Percentiles rank a stretch among this genome's conserved stretches.
Conservation (phyloP, 352 stramenopile genomes). For the Pythium graminicola region DNA sequence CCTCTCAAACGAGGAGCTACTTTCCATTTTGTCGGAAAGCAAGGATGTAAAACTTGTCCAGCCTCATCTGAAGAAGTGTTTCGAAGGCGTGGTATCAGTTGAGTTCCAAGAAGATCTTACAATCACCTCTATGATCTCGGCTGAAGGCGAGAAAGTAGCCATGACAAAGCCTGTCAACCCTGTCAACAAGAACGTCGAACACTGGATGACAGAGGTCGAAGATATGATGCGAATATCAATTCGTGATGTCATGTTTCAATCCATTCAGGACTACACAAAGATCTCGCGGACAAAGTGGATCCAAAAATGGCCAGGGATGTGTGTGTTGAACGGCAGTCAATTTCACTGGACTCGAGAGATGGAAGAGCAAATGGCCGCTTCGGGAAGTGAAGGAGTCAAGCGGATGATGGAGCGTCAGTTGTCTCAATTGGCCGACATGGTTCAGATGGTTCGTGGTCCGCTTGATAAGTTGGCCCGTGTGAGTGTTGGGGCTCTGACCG, state of each 20-base stretch:
- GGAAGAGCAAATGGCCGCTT: conserved; percentile 77
- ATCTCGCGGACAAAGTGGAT: conserved; percentile 88
- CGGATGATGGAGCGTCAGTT: conserved; percentile 81
- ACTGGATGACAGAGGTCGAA: conserved; percentile 93
- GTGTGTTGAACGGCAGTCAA: conserved; percentile 88
- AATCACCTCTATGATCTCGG: conserved; percentile 91
- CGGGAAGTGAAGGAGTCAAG: conserved; percentile 67
- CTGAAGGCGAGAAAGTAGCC: conserved; percentile 84
- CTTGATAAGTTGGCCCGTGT: conserved; percentile 83
- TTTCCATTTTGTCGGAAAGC: conserved; percentile 90
- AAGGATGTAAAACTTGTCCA: conserved; percentile 92
- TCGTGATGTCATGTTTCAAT: conserved; percentile 80
- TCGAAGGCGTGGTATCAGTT: conserved; percentile 90
- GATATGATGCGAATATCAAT: conserved; percentile 91
- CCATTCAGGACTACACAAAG: conserved; percentile 85
- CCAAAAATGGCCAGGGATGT: conserved; percentile 89
- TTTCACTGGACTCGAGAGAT: conserved; percentile 93
- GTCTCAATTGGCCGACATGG: conserved; percentile 90
- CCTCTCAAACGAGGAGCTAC: conserved; percentile 90
- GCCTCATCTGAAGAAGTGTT: conserved; percentile 93
- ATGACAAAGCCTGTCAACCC: conserved; percentile 84
- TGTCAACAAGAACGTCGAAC: conserved; percentile 89
- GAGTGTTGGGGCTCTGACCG: conserved; percentile 87
- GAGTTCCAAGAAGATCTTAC: conserved; percentile 82
- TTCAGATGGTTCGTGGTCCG: conserved; percentile 87